Conservation (phyloP, 345 rosid species). For the Brassica rapa region DNA sequence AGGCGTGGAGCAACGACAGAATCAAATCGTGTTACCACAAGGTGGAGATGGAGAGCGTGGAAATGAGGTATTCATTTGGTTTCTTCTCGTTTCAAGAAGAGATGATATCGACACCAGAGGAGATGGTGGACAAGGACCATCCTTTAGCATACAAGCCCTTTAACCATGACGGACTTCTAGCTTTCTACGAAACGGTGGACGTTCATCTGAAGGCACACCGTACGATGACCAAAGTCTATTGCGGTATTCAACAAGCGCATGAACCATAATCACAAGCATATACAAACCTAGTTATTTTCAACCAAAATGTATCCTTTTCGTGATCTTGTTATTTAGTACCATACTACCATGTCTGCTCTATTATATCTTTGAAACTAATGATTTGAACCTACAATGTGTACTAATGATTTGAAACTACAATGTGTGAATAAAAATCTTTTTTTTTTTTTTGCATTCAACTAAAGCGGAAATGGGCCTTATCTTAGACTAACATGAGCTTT, state of each 20-base stretch:
- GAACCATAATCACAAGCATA: background rate
- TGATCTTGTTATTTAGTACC: background rate
- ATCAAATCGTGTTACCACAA: constrained; percentile 57
- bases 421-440: too few relatives aligned
- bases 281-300: background rate
- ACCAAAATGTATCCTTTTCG: background rate
- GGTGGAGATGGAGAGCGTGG: constrained; percentile 53
- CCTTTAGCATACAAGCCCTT: constrained; percentile 65
- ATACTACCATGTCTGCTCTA: background rate
- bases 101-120: constrained; percentile 47
- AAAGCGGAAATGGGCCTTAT: too few relatives aligned
- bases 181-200: constrained; percentile 40
- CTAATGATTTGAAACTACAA: background rate
- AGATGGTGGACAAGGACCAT: constrained; percentile 61
- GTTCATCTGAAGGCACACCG: constrained; percentile 42
- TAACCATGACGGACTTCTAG: constrained; percentile 52
- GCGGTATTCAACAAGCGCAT: constrained; percentile 41
- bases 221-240: constrained; percentile 54
- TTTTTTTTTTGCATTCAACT: too few relatives aligned
- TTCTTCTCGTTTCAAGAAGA: constrained; percentile 56
- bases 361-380: background rate
- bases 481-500: too few relatives aligned
- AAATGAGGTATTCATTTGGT: constrained; percentile 59
- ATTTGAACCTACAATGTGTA: background rate
- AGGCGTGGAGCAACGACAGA: constrained; percentile 89